Evolutionary conservation across 2,329 filamentous ascomycete genomes (phyloP), one percentile per base, ranked within the genome.

Genomic region (Plectosphaerella plurivora): DNA sequence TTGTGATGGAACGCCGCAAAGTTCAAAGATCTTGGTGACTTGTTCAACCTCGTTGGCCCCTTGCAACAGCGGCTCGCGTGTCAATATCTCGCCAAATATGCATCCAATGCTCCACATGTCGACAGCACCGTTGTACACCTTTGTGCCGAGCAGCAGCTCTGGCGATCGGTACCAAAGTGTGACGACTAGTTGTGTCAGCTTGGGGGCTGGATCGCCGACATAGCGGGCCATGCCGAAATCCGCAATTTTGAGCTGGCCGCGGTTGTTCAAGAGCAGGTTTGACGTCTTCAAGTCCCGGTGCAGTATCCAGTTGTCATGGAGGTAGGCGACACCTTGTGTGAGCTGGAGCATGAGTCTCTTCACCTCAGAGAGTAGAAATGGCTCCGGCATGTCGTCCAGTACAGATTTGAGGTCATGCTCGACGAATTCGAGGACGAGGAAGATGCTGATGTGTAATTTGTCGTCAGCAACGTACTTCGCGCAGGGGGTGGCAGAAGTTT

Each of bases 211-310:
- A 60, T 90, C 84, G 49, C 88, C 88, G 52, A 89, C 88, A 72
- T 94, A 94, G 25, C 94, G 83, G 4, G 94, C 93, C 91, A 99
- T 97, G 68, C 94, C 94, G 66, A 99, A 99, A 71, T 99, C 94
- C 55, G 94, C 94, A 58, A 99, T 87, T 71, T 97, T 97, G 69
- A 99, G 86, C 67, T 89, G 86, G 45, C 94, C 94, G 45, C 91
- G 89, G 74, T 97, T 97, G 75, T 91, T 95, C 72, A 99, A 87
- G 46, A 99, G 84, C 46, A 99, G 84, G 64, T 96, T 96, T 47
- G 89, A 93, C 4, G 91, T 95, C 71, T 96, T 96, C 63, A 96
- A 83, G 71, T 97, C 92, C 52, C 92, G 90, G 72, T 94, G 91
- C 55, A 99, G 80, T 62, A 99, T 95, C 87, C 87, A 95, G 70